Conservation (phyloP, 2,329 filamentous ascomycete genomes). For the Ophioceras dolichostomum region DNA sequence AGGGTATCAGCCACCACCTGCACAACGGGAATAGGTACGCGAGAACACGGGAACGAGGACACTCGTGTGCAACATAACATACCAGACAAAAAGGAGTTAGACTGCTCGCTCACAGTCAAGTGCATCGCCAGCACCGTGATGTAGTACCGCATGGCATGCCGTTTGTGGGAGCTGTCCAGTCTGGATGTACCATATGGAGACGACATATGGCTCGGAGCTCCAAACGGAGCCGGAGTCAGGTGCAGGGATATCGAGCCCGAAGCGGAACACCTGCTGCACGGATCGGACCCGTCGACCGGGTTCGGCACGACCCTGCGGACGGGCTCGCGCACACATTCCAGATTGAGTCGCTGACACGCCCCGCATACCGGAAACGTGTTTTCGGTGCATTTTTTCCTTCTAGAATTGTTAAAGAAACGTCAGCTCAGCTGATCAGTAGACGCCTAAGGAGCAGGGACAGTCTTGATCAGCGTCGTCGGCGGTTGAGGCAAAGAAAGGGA, state of each 20-base stretch:
- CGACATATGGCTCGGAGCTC: not conserved
- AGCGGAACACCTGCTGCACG: no score
- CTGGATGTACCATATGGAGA: not conserved
- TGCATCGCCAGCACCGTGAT: not conserved
- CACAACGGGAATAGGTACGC: not conserved
- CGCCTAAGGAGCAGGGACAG: no score
- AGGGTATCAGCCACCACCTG: not conserved
- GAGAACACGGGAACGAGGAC: no score
- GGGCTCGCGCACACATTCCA: conserved; percentile 6
- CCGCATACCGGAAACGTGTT: conserved; percentile 8
- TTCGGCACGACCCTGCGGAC: conserved; percentile 7
- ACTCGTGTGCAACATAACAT: not conserved
- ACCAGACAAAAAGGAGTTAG: not conserved
- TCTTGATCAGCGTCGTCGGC: no score
- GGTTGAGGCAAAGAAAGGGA: no score
- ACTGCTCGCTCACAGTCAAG: not conserved
- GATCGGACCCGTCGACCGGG: no score
- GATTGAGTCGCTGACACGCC: conserved; percentile 6
- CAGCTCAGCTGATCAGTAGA: no score
- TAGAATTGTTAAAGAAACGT: not conserved
- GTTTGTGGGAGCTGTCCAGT: not conserved
- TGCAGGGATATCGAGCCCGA: no score
- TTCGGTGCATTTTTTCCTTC: conserved; percentile 8
- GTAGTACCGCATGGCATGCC: not conserved
- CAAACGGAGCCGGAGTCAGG: no score